Base-by-base conservation (phyloP, 176 grass and related monocot species). In the Bothriochloa decipiens region DNA sequence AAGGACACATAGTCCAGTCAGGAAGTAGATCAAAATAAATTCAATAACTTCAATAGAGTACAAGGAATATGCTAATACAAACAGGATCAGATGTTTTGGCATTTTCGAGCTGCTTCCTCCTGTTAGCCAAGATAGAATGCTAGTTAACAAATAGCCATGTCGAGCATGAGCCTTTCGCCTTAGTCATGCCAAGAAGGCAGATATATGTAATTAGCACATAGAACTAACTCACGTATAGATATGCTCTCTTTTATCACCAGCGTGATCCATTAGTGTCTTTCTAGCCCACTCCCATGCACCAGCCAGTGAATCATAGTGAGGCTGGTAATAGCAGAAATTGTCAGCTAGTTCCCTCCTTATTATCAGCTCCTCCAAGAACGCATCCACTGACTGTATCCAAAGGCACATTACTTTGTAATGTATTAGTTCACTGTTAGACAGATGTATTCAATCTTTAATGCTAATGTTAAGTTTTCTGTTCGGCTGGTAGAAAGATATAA, bases 311-410 rank as follows among this genome's bases (percentile, higher is more conserved):
- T 98, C 95, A 87, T 98, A 98, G 13, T 90, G 81, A 84, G 89
- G 89, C 47, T 98, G 91, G 83, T 98, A 98, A 88, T 93, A 88
- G 88, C 95, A 98, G 82, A 93, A 98, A 72, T 98, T 98, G 70
- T 98, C 95, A 47, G 95, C 95, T 63, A 98, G 77, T 79, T 98
- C 95, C 84, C 95, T 93, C 81, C 95, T 93, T 53, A 98, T 82
- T 71, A 98, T 80, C 64, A 98, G 87, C 87, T 98, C 95, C 91
- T 98, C 95, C 76, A 98, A 89, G 91, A 98, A 98, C 39, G 85
- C 85, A 88, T 98, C 95, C 18, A 93, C 79, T 49, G 95, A 89
- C 95, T 98, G 85, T 65, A 62, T 63, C 37, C 65, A 86, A 57
- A 62, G 4, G 77, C n/a, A 71, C 33, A 3, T 36, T 76, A 81